phyloP scores from a whole-genome alignment of 176 grass and related monocot species.

The Luzula sylvatica region DNA sequence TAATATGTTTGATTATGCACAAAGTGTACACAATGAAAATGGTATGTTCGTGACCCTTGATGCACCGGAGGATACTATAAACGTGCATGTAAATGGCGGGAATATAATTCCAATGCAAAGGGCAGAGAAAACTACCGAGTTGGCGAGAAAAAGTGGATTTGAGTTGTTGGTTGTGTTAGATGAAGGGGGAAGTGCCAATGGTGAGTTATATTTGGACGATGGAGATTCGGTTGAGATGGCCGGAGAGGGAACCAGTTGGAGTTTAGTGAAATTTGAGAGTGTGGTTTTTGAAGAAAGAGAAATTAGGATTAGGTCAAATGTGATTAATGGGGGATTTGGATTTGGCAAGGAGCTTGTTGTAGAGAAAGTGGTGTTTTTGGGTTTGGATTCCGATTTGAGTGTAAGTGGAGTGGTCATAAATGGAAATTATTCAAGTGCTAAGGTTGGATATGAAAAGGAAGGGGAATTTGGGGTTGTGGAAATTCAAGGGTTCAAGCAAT shows the following conservation, averaged over 20 bases:
- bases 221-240: conserved; percentile 63
- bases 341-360: conserved; percentile 25
- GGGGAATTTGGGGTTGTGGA: conserved; percentile 23
- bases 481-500: conserved; percentile 37
- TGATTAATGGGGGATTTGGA: conserved; percentile 39
- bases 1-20: conserved; percentile 43
- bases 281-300: background rate
- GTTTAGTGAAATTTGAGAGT: conserved; percentile 33
- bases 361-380: conserved; percentile 50
- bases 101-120: conserved; percentile 46
- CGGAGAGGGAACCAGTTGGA: conserved; percentile 22
- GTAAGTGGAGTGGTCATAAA: conserved; percentile 23
- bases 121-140: conserved; percentile 27
- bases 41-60: conserved; percentile 34
- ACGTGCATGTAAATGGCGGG: conserved; percentile 52
- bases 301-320: conserved; percentile 35
- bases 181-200: conserved; percentile 23
- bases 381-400: conserved; percentile 25
- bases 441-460: background rate
- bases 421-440: conserved; percentile 4
- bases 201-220: conserved; percentile 66
- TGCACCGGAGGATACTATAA: conserved; percentile 41
- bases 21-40: background rate
- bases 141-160: conserved; percentile 31
- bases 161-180: conserved; percentile 47